These are phyloP conservation scores for Hirsutella minnesotensis DNA, from an alignment of 2,329 filamentous ascomycete species.

Conservation along the genomic window DNA sequence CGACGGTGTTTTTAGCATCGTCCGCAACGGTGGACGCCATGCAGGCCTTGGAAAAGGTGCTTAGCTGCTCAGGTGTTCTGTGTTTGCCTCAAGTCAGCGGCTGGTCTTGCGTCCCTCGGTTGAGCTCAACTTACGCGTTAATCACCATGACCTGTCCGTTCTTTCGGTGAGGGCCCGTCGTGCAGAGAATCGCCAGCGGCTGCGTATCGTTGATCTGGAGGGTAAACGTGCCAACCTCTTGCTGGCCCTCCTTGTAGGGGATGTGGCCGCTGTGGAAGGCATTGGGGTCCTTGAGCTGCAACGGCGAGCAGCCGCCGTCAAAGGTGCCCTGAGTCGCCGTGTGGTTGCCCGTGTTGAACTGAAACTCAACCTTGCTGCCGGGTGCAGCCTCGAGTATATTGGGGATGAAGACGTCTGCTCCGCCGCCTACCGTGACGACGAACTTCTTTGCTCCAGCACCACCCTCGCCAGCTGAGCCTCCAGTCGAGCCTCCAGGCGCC, in stretches of 20 bases:
- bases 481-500: too few species aligned
- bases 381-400: conserved; percentile 20
- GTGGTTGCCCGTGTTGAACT: conserved; percentile 30
- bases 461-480: too few species aligned
- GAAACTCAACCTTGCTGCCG: conserved; percentile 29
- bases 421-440: not conserved
- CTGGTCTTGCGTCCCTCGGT: too few species aligned
- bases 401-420: conserved; percentile 18
- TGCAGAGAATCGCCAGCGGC: conserved; percentile 40
- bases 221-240: conserved; percentile 31
- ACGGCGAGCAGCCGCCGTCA: conserved; percentile 23
- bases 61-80: too few species aligned
- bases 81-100: too few species aligned
- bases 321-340: conserved; percentile 28
- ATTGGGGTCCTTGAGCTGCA: conserved; percentile 18
- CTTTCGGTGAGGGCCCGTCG: conserved; percentile 35
- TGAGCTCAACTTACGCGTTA: conserved; percentile 25
- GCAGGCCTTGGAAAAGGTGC: too few species aligned
- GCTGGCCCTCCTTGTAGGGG: conserved; percentile 22
- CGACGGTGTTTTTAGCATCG: too few species aligned
- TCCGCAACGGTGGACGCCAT: too few species aligned
- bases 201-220: conserved; percentile 29
- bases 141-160: conserved; percentile 38
- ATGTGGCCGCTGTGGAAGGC: conserved; percentile 30
- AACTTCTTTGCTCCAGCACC: not conserved